Evolutionary conservation across 106 monocot genomes (phyloP).

Genomic region (Dactylorhiza incarnata): DNA sequence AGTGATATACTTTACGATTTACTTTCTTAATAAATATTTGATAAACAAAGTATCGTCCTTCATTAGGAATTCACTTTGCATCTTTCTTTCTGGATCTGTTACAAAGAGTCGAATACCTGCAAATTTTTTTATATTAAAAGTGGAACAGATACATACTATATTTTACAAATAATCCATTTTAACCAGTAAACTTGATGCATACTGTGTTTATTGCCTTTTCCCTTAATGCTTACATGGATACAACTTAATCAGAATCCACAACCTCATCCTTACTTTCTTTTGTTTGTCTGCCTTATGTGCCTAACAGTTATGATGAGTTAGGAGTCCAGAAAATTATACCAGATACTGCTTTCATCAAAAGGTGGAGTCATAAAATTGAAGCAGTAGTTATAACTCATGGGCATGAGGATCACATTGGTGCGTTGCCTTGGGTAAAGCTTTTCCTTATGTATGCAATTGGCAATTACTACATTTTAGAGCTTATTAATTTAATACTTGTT

Average conservation of each 20-base stretch:
- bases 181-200: not conserved
- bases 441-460: constrained; percentile 22
- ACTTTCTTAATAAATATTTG: not conserved
- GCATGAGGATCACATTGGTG: constrained; percentile 99
- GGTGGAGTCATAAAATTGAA: constrained; percentile 99
- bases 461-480: constrained; percentile 4
- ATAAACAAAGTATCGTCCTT: not conserved
- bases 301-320: constrained; percentile 81
- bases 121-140: not conserved
- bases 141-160: not conserved
- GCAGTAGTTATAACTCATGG: constrained; percentile 97
- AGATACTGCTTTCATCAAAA: constrained; percentile 92
- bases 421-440: constrained; percentile 96
- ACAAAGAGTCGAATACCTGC: not conserved
- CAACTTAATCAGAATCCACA: not conserved
- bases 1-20: not conserved
- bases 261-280: not conserved
- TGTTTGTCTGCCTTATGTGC: constrained; percentile 10
- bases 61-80: not conserved
- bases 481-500: not conserved
- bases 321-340: constrained; percentile 96
- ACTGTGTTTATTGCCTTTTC: not conserved
- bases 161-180: not conserved
- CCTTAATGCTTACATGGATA: not conserved
- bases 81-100: not conserved